phyloP scores from a whole-genome alignment of 805 yeast genomes.

The Metschnikowia baotianmanensis region DNA sequence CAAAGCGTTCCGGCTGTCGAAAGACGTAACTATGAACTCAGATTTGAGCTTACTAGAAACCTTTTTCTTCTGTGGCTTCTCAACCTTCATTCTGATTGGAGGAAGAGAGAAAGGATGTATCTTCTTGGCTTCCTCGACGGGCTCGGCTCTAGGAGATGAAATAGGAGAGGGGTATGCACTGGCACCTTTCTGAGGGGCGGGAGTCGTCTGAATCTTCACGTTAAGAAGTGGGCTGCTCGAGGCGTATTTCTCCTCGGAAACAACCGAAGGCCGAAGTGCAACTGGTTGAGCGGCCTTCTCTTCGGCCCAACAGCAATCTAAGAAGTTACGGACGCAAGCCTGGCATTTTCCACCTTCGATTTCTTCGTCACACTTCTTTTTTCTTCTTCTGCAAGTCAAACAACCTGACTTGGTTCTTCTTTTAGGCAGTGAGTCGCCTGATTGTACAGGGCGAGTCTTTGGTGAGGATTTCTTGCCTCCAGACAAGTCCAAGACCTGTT shows the following conservation, averaged over 20 bases:
- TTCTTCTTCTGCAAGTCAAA: constrained; percentile 60
- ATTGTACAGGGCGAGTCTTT: constrained; percentile 5
- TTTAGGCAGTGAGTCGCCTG: constrained; percentile 14
- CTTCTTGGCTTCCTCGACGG: constrained; percentile 13
- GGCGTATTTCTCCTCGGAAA: constrained; percentile 1
- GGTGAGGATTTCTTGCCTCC: constrained; percentile 12
- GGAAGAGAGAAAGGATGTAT: constrained; percentile 9
- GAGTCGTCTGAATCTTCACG: constrained; percentile 1
- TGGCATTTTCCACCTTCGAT: constrained; percentile 42
- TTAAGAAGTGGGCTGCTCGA: constrained; percentile 1
- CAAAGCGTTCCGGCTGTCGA: constrained; percentile 29
- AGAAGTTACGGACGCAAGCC: constrained; percentile 43
- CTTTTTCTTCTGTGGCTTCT: constrained; percentile 11
- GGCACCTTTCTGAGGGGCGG: constrained; percentile 14
- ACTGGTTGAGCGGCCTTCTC: background rate
- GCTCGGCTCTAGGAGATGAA: constrained; percentile 25
- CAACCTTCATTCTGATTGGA: constrained; percentile 16
- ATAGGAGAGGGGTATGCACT: constrained; percentile 34
- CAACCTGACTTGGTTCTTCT: constrained; percentile 22
- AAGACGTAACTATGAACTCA: constrained; percentile 35
- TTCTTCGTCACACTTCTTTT: constrained; percentile 60
- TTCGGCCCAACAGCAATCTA: constrained; percentile 44
- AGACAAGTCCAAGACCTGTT: constrained; percentile 35
- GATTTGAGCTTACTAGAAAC: constrained; percentile 5
- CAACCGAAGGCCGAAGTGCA: background rate